These are phyloP conservation scores for Laetiporus sulphureus DNA, from an alignment of 1,284 basidiomycete genomes.

Conservation along the genomic window DNA sequence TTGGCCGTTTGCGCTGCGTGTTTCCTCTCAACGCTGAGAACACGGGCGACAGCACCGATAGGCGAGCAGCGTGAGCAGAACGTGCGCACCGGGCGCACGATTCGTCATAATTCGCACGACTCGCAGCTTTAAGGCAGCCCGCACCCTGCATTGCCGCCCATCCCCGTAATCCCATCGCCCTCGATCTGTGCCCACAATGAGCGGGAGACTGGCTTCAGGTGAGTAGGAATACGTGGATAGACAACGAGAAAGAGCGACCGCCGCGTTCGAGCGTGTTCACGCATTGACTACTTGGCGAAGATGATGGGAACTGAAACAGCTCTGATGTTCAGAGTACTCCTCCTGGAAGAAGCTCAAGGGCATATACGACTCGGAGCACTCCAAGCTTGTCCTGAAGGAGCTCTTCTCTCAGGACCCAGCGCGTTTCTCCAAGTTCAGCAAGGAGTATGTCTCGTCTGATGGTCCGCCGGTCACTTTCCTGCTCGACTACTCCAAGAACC, in stretches of 20 bases:
- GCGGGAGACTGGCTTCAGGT: conserved; percentile 30
- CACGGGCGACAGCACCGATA: no score
- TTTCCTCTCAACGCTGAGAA: no score
- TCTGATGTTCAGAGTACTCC: conserved; percentile 59
- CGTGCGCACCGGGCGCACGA: background rate
- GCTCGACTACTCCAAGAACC: conserved; percentile 96
- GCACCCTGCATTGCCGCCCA: background rate
- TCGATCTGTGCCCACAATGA: conserved; percentile 19
- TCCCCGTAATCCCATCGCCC: background rate
- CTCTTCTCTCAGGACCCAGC: conserved; percentile 86
- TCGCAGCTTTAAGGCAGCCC: background rate
- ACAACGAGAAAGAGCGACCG: background rate
- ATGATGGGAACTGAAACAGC: background rate
- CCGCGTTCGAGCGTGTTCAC: background rate
- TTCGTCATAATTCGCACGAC: conserved; percentile 1
- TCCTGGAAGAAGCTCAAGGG: conserved; percentile 90
- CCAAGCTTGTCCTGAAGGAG: conserved; percentile 80
- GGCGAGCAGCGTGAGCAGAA: background rate
- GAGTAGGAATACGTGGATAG: conserved; percentile 7
- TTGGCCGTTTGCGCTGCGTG: no score
- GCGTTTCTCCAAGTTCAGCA: conserved; percentile 85
- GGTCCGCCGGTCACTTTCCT: conserved; percentile 76
- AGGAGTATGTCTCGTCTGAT: conserved; percentile 63
- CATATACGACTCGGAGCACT: conserved; percentile 73
- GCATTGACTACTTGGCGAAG: background rate